Base-by-base conservation (phyloP, 257 asterid species). In the Scutellaria minor region DNA sequence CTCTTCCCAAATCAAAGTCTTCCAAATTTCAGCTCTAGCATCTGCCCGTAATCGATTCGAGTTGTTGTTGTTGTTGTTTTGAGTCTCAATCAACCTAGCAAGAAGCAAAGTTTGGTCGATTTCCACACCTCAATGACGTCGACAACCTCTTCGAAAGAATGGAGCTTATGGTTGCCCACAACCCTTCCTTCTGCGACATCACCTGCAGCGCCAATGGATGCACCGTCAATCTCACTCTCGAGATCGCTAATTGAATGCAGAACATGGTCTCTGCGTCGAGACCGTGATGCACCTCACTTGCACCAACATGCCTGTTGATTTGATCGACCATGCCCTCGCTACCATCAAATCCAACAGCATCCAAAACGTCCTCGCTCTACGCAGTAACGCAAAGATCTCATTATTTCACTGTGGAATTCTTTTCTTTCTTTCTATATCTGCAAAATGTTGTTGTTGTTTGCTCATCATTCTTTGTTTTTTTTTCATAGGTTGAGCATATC, bases 161-260 rank as follows among this genome's bases (percentile, higher is more conserved):
- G 94, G 98, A 93, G 71, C 83, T 97, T 35, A 94, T 94, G 98
- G 98, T 85, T 65, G 89, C 83, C 46, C 89, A 91, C 79, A 84
- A 84, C 61, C 98, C 98, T 6, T 50, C 88, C 1, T 94, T 94
- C 83, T 91, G 96, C 78, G 97, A 93, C 79, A 89, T 93, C 74
- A 93, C 97, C 2, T 93, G 97, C 96, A 96, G 97, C 6, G 96
- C 97, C 10, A 96, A 97, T 47, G 96, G 97, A 53, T 84, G 97
- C 77, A 91, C 98, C 13, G 96, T 96, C 40, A 97, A 91, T 83
- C 85, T 91, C 78, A 89, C 96, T 6, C 87, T 93, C 63, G 98
- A 93, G 83, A 93, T 93, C 53, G 83, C 96, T 7, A 91, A 89
- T 72, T 84, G 96, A 40, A 93, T 93, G 98, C 98, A 93, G 88